These are phyloP conservation scores for Inga laurina DNA, from an alignment of 306 rosid species.

Conservation along the genomic window DNA sequence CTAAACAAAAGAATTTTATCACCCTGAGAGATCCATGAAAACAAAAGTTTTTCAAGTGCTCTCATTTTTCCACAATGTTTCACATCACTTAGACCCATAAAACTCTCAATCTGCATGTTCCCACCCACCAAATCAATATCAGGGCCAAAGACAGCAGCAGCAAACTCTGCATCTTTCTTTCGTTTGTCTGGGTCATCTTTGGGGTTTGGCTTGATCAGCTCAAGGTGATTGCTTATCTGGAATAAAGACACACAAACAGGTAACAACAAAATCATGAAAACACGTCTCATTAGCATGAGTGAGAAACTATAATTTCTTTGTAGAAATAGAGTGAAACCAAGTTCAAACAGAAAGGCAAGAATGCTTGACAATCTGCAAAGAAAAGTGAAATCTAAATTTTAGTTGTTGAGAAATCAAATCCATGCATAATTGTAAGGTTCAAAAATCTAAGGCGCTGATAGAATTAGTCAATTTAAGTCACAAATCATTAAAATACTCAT, in stretches of 20 bases:
- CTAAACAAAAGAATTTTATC: conserved; percentile 96
- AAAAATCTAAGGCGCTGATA: background rate
- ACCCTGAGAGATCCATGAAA: conserved; percentile 75
- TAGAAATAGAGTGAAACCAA: conserved; percentile 19
- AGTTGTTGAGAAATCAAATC: conserved; percentile 6
- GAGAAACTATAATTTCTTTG: background rate
- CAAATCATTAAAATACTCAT: background rate
- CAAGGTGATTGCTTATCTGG: conserved; percentile 94
- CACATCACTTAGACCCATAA: conserved; percentile 92
- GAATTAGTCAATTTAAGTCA: conserved; percentile 3
- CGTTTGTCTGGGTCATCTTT: conserved; percentile 83
- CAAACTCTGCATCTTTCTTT: conserved; percentile 81
- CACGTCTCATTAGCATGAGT: conserved; percentile 15
- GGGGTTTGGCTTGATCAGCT: conserved; percentile 87
- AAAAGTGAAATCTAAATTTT: background rate
- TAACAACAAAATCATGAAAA: conserved; percentile 19
- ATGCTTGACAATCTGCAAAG: background rate
- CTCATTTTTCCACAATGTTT: conserved; percentile 93
- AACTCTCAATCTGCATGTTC: conserved; percentile 69
- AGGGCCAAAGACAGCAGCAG: conserved; percentile 72
- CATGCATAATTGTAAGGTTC: background rate
- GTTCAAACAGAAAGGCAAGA: conserved; percentile 22
- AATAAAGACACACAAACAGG: conserved; percentile 22
- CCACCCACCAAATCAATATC: conserved; percentile 91
- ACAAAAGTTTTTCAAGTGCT: conserved; percentile 75